A percentile compares a stretch with the other conserved stretches of the same genome.
Conservation (phyloP, 208 protist genomes). For the Dictyostelium gargantuum region DNA sequence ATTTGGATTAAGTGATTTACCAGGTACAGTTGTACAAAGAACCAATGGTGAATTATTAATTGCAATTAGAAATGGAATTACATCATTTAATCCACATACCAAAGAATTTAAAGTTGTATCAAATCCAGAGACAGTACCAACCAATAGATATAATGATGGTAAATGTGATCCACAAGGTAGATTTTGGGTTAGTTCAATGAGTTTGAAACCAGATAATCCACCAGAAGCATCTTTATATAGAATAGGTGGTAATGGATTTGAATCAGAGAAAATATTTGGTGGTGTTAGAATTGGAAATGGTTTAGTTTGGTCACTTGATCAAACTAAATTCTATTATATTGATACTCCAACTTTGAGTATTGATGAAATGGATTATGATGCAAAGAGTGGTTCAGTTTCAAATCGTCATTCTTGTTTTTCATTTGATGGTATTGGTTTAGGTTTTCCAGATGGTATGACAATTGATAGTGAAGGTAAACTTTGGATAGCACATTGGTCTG, state of each 20-base stretch:
- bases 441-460: constrained; percentile 50
- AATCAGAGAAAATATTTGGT: neutral
- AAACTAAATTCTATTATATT: constrained; percentile 39
- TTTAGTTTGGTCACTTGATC: constrained; percentile 30
- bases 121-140: neutral
- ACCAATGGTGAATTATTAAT: constrained; percentile 47
- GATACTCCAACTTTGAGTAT: constrained; percentile 50
- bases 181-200: constrained; percentile 54
- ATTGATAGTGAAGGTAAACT: constrained; percentile 51
- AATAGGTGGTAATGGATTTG: neutral
- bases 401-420: neutral
- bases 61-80: constrained; percentile 21
- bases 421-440: neutral
- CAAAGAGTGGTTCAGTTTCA: neutral
- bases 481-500: constrained; percentile 51
- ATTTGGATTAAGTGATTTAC: neutral
- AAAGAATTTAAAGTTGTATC: neutral
- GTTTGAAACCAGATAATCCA: neutral
- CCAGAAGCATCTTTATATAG: neutral
- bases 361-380: constrained; percentile 13
- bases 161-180: constrained; percentile 62
- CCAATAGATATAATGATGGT: constrained; percentile 64
- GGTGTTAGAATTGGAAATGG: constrained; percentile 59
- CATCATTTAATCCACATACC: neutral
- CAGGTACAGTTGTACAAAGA: constrained; percentile 35